These are phyloP conservation scores for Kalanchoe fedtschenkoi DNA, from an alignment of 164 flowering plant species.

Conservation along the genomic window DNA sequence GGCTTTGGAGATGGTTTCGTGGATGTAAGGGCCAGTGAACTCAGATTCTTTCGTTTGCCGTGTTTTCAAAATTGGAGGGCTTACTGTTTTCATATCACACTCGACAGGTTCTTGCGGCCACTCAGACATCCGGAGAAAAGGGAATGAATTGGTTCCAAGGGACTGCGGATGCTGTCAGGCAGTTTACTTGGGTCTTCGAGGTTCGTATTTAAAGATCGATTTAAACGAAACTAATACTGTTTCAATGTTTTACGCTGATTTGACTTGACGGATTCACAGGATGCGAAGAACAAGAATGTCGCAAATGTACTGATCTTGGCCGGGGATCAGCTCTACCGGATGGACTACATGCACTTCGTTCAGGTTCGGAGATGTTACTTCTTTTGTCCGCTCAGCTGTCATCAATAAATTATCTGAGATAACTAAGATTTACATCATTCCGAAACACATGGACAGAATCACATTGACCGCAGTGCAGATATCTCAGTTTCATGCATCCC, in stretches of 20 bases:
- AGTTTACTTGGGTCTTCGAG: constrained; percentile 84
- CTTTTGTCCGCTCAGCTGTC: background rate
- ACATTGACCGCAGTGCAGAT: constrained; percentile 67
- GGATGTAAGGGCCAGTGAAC: constrained; percentile 66
- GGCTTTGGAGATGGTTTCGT: constrained; percentile 92
- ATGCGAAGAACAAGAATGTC: constrained; percentile 72
- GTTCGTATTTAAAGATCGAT: constrained; percentile 16
- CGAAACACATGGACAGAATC: constrained; percentile 45
- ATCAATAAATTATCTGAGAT: background rate
- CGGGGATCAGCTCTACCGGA: constrained; percentile 93
- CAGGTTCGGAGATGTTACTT: constrained; percentile 35
- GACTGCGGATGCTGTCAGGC: constrained; percentile 84
- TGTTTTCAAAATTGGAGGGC: background rate
- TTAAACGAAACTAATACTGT: no score
- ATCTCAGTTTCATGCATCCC: constrained; percentile 76
- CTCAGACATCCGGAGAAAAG: constrained; percentile 83
- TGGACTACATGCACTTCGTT: constrained; percentile 86
- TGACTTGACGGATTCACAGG: constrained; percentile 31
- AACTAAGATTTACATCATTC: background rate
- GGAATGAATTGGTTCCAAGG: constrained; percentile 92
- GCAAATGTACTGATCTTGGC: constrained; percentile 71
- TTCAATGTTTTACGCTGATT: no score
- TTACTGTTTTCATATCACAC: background rate
- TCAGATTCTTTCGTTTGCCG: no score
- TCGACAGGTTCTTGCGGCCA: constrained; percentile 78